Evolutionary conservation across 352 stramenopile species (phyloP), one percentile per base, ranked within the genome.

Genomic region (Phytopythium montanum): DNA sequence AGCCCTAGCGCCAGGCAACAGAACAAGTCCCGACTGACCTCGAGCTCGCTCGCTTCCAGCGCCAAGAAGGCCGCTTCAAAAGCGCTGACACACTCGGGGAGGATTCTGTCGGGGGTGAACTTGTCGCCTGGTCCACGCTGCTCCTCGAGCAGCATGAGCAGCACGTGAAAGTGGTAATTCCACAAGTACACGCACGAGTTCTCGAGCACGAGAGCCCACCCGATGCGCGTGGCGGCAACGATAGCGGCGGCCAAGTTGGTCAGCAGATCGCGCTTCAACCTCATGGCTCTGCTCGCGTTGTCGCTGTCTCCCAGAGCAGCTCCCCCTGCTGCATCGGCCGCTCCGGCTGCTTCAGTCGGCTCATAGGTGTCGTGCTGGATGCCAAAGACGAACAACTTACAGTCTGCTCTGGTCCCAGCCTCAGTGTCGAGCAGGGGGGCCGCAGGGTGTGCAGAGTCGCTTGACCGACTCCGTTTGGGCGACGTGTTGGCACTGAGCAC

Each of bases 111-210:
- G 60, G 4, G 69, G 62, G 13, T 76, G 54, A 70, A 78, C 31
- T 45, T 45, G 19, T 41, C 29, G 0, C 36, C 36, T 36, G 55
- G 21, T 5, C n/a, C 38, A 0, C 5, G 25, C 39, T 54, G 31
- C 13, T 62, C 50, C 48, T 81, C 66, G 25, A 70, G 25, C 21
- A 86, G 21, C 53, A 81, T 67, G 3, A 80, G 62, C 55, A 97
- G 90, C 12, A 97, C 54, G 48, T 95, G 87, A 19, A 96, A 90
- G 56, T 97, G 91, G 49, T 92, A 94, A 64, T 97, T 97, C 87
- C 88, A 97, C n/a, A 97, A 52, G 59, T 90, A 94, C 18, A 90
- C 81, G 18, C 79, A 87, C 2, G 75, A 86, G 59, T 95, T 97
- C 36, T 97, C 80, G 13, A 97, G 56, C 4, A 93, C 53, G 45